These are phyloP conservation scores for Prinsepia uniflora DNA, from an alignment of 306 rosid genomes.

Conservation along the genomic window DNA sequence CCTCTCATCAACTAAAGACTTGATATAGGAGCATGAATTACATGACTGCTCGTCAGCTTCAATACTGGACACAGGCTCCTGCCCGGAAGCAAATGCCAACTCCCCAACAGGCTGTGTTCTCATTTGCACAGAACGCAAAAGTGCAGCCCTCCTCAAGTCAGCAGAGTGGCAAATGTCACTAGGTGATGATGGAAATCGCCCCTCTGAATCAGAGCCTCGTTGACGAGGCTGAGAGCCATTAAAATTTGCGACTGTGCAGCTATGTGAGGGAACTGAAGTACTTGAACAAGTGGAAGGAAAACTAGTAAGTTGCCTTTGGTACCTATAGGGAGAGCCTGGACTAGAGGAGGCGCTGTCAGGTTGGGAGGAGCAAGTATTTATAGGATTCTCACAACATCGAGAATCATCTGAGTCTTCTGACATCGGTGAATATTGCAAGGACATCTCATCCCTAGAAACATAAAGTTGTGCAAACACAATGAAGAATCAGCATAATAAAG, in stretches of 20 bases:
- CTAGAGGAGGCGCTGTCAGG: conserved; percentile 76
- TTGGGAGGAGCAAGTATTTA: conserved; percentile 50
- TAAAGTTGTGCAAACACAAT: background rate
- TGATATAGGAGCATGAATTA: conserved; percentile 60
- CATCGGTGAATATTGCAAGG: conserved; percentile 85
- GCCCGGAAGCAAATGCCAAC: conserved; percentile 56
- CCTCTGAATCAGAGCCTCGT: conserved; percentile 91
- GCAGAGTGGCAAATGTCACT: conserved; percentile 99
- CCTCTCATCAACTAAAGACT: conserved; percentile 67
- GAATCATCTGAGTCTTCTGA: conserved; percentile 95
- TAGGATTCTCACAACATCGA: conserved; percentile 57
- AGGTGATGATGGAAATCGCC: conserved; percentile 95
- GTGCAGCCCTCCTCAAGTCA: conserved; percentile 94
- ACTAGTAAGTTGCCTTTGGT: conserved; percentile 50
- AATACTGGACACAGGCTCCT: conserved; percentile 53
- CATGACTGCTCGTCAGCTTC: conserved; percentile 68
- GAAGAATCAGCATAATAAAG: background rate
- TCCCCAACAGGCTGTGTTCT: conserved; percentile 75
- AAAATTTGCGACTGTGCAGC: conserved; percentile 40
- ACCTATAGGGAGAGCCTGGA: conserved; percentile 82
- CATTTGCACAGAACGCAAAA: conserved; percentile 94
- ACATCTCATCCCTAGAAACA: conserved; percentile 74
- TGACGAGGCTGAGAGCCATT: conserved; percentile 72
- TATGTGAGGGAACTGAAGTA: conserved; percentile 47
- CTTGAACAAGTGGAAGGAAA: conserved; percentile 51